phyloP scores from a whole-genome alignment of 441 rosid species.

The Eruca vesicaria region DNA sequence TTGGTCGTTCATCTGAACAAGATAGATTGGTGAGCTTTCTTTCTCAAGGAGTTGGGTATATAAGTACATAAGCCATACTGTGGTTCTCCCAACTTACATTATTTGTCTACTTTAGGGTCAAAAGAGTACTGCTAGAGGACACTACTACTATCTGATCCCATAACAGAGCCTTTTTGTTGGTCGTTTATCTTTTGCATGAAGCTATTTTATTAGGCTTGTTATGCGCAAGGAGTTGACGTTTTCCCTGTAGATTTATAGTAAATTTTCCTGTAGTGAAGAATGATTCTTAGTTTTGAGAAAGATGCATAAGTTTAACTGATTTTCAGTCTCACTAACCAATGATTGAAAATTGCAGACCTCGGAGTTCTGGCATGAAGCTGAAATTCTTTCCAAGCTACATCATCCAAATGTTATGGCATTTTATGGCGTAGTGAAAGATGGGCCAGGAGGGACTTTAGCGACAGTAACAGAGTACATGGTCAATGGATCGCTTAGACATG shows the following conservation, averaged over 20 bases:
- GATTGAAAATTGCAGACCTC: conserved; percentile 39
- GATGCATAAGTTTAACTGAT: conserved; percentile 2
- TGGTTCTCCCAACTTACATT: conserved; percentile 4
- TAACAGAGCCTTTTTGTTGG: conserved; percentile 6
- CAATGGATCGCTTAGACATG: conserved; percentile 74
- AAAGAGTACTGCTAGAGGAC: conserved; percentile 10
- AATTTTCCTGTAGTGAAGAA: background rate
- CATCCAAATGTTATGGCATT: conserved; percentile 79
- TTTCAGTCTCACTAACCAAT: conserved; percentile 17
- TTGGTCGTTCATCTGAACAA: conserved; percentile 70
- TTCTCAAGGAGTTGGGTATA: background rate
- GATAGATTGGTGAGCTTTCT: conserved; percentile 43
- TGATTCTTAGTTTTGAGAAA: conserved; percentile 11
- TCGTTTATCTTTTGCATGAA: conserved; percentile 14
- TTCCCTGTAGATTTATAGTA: background rate
- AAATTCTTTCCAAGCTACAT: conserved; percentile 69
- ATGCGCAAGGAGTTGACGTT: conserved; percentile 7
- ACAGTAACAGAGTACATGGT: conserved; percentile 78
- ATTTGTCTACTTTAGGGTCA: conserved; percentile 12
- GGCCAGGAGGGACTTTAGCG: conserved; percentile 67
- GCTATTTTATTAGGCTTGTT: background rate
- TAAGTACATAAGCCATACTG: background rate
- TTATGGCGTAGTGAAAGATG: conserved; percentile 71
- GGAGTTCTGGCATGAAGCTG: conserved; percentile 75
- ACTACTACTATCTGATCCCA: conserved; percentile 4